Conservation (phyloP, 2,329 filamentous ascomycete genomes). For the Apiospora rasikravindrae region DNA sequence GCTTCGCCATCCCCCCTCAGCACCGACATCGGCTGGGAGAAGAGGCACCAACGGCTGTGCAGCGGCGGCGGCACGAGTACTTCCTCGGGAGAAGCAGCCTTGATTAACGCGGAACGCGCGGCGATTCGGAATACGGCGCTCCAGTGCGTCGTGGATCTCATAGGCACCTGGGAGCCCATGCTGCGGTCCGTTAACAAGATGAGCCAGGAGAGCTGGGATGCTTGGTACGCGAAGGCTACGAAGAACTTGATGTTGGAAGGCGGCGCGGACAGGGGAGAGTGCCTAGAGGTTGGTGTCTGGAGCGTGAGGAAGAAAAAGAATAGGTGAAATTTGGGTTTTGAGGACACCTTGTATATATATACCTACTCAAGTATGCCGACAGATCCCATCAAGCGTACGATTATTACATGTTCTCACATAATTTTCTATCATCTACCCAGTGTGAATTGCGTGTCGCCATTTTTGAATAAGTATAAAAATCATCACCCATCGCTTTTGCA, state of each 20-base stretch:
- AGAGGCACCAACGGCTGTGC: conserved; percentile 20
- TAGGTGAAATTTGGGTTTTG: not conserved
- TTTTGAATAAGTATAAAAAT: not conserved
- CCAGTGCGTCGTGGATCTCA: conserved; percentile 32
- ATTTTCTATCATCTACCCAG: not conserved
- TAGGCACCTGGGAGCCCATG: conserved; percentile 67
- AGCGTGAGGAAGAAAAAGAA: conserved; percentile 2
- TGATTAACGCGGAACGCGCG: conserved; percentile 26
- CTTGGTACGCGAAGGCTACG: conserved; percentile 68
- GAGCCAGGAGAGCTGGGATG: conserved; percentile 67
- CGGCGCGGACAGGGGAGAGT: conserved; percentile 63
- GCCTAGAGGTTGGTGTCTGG: conserved; percentile 36
- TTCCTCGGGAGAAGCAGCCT: not conserved
- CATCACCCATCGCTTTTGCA: not conserved
- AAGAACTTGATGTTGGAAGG: conserved; percentile 62
- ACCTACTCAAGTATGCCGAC: not conserved
- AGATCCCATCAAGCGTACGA: not conserved
- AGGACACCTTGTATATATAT: no score
- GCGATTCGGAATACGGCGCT: conserved; percentile 33
- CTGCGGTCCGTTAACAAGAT: conserved; percentile 66
- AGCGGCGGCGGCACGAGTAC: not conserved
- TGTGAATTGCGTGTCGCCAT: not conserved
- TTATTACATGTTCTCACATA: not conserved
- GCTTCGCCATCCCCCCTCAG: conserved; percentile 51
- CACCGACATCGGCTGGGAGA: conserved; percentile 24